Percentiles rank a stretch among this genome's conserved stretches.
Conservation (phyloP, 2,329 filamentous ascomycete species). For the Cladobotryum protrusum region DNA sequence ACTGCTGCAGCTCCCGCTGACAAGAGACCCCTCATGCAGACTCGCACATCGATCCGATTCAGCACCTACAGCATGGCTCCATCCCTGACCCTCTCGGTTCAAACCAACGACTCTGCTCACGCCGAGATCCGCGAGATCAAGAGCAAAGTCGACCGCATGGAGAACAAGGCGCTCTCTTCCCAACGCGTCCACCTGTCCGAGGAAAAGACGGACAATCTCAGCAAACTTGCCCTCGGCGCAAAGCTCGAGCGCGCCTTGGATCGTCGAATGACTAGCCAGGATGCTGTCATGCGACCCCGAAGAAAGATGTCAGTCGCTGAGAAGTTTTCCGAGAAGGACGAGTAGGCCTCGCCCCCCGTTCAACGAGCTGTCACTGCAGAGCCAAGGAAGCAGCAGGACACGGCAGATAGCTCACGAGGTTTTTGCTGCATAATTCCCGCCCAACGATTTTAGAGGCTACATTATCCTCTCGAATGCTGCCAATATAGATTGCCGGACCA, state of each 20-base stretch:
- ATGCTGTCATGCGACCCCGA: constrained; percentile 68
- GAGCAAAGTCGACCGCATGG: constrained; percentile 75
- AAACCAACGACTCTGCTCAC: constrained; percentile 47
- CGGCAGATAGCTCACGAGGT: background rate
- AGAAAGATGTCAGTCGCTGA: background rate
- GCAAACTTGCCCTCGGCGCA: constrained; percentile 80
- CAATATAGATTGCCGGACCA: too few relatives aligned
- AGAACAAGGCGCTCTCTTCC: constrained; percentile 76
- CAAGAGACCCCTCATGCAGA: constrained; percentile 29
- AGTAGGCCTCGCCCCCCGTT: background rate
- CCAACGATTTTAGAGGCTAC: background rate
- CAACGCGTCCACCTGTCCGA: constrained; percentile 68
- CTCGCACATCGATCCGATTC: constrained; percentile 49
- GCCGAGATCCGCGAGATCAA: constrained; percentile 64
- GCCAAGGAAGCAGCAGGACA: background rate
- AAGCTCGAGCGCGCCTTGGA: constrained; percentile 86
- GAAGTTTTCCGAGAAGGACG: background rate
- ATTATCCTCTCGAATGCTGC: too few relatives aligned
- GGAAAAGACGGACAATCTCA: constrained; percentile 75
- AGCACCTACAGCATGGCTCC: constrained; percentile 56
- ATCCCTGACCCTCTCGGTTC: constrained; percentile 52
- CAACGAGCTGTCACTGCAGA: constrained; percentile 1
- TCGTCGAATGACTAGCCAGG: constrained; percentile 80
- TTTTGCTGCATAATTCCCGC: background rate
- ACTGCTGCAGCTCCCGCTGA: constrained; percentile 8